A percentile compares a stretch with the other conserved stretches of the same genome.
Evolutionary conservation across 352 stramenopile species (phyloP).

Genomic region (Phytopythium mirpurense): DNA sequence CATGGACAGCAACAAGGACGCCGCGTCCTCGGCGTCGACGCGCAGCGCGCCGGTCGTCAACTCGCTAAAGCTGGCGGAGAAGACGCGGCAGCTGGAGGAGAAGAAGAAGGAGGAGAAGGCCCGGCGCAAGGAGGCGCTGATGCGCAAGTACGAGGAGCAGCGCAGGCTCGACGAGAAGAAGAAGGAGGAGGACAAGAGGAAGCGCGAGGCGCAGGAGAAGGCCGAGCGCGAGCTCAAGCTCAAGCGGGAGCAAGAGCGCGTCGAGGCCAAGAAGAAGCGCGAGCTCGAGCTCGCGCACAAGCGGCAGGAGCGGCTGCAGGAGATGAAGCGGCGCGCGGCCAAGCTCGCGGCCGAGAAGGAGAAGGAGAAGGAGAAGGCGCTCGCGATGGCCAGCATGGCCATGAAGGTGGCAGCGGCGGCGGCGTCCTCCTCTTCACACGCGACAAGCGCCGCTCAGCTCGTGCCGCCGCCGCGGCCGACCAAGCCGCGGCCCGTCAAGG

Average conservation of each 20-base stretch:
- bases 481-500: neutral
- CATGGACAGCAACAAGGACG: slow-evolving; percentile 44
- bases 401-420: neutral
- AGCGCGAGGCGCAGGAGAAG: slow-evolving; percentile 42
- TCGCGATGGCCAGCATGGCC: neutral
- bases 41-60: slow-evolving; percentile 54
- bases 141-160: slow-evolving; percentile 71
- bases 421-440: neutral
- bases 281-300: slow-evolving; percentile 36
- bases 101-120: slow-evolving; percentile 62
- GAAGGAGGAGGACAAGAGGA: slow-evolving; percentile 72
- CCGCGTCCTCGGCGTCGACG: slow-evolving; percentile 18
- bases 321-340: slow-evolving; percentile 61
- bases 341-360: slow-evolving; percentile 55
- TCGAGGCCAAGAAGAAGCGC: slow-evolving; percentile 52
- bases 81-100: slow-evolving; percentile 54
- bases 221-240: slow-evolving; percentile 46
- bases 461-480: slow-evolving; percentile 1
- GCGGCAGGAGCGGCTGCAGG: slow-evolving; percentile 53
- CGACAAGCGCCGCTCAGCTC: neutral
- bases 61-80: slow-evolving; percentile 68
- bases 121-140: slow-evolving; percentile 55
- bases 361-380: neutral
- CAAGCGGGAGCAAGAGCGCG: slow-evolving; percentile 54
- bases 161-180: slow-evolving; percentile 50